phyloP scores from a whole-genome alignment of 2,329 filamentous ascomycete genomes.

The Leptographium procerum region DNA sequence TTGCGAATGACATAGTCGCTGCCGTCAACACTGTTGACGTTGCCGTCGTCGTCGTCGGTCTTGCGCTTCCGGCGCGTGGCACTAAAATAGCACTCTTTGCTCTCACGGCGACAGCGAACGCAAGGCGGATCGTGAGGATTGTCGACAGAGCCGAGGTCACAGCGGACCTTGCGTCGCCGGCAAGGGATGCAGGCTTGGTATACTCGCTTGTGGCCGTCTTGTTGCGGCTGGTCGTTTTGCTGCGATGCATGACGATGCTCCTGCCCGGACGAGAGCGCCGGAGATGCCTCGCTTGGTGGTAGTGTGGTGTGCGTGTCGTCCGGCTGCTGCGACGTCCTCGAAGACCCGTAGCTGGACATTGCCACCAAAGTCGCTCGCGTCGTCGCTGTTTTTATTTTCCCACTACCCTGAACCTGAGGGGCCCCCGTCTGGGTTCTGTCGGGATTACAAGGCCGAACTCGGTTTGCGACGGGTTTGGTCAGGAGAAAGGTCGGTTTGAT shows the following conservation, averaged over 20 bases:
- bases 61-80: conserved; percentile 89
- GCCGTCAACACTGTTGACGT: conserved; percentile 58
- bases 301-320: not conserved
- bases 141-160: conserved; percentile 66
- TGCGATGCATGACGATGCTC: not conserved
- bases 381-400: not conserved
- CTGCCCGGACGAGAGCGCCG: not conserved
- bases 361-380: conserved; percentile 6
- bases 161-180: conserved; percentile 49
- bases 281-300: conserved; percentile 1
- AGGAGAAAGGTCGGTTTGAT: not conserved
- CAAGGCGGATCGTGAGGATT: conserved; percentile 91
- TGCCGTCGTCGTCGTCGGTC: conserved; percentile 49
- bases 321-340: conserved; percentile 4
- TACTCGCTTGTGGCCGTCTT: conserved; percentile 39
- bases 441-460: conserved; percentile 12
- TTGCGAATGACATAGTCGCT: conserved; percentile 63
- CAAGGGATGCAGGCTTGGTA: conserved; percentile 55
- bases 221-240: not conserved
- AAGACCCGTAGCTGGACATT: conserved; percentile 17
- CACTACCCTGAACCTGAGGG: not conserved
- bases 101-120: conserved; percentile 84
- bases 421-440: conserved; percentile 6
- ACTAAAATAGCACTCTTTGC: conserved; percentile 95
- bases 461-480: conserved; percentile 19